Evolutionary conservation across 2,329 filamentous ascomycete species (phyloP), one percentile per base, ranked within the genome.

Genomic region (Xylariaceae sp.): DNA sequence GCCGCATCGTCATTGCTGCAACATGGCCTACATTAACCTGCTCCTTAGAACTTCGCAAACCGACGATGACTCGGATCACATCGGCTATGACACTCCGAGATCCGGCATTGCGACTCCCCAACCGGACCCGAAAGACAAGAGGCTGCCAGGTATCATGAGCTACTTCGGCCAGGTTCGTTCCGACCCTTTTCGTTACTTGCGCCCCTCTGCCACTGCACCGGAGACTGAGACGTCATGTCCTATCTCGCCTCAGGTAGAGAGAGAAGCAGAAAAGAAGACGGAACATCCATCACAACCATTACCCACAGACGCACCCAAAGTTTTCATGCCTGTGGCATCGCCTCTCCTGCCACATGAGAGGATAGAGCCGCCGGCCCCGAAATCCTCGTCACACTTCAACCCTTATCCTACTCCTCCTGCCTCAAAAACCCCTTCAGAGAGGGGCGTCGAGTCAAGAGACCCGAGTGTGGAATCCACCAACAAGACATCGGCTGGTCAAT

Each of bases 81-180:
- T 89, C 66, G 88, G 88, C 64, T 87, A 86, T 67, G 86, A 88
- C 59, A 91, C 88, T 43, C 93, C 90, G 60, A 86, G 90, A 62
- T 94, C 91, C 58, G 90, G 91, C 63, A 82, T 95, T 67, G 87
- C 89, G 56, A 98, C 93, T 53, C 93, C 93, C 57, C 87, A 91
- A 63, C 93, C 93, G 57, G 92, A 97, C 71, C 85, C 86, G 54
- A 85, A 87, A 64, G 93, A 98, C 74, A 96, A 95, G 74, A 86
- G 93, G 71, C 77, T 95, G 65, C 93, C 93, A 58, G 88, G 90
- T 67, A 95, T 97, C 74, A 86, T 93, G 79, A 94, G 86, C 77
- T 96, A 93, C 78, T 95, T 97, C 80, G 86, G 86, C 75, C 93
- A 98, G 92, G 93, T 98, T 95, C 85, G 93, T 96, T 80, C 80